Base-by-base conservation (phyloP, 2,329 filamentous ascomycete genomes). In the Penicillium sclerotiorum region DNA sequence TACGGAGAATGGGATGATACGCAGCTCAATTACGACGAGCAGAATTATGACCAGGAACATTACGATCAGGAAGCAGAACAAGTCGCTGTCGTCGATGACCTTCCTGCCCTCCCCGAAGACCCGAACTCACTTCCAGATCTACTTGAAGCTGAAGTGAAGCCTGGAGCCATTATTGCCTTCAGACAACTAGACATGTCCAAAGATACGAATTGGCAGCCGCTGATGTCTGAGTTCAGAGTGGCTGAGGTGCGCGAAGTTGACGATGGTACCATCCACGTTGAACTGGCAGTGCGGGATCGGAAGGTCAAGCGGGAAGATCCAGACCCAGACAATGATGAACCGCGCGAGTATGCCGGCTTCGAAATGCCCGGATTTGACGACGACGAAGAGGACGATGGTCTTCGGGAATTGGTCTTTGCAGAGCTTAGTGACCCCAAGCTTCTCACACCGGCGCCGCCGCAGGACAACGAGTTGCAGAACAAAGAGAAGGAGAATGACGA, bases 301-400 rank as follows among this genome's bases (percentile, higher is more conserved):
- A 70, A 78, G 5, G 78, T 81, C 66, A 84, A 55, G 86, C 81
- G 61, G 67, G 72, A 15, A 85, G 84, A 56, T 85, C 93, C 58
- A 3, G 55, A 61, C 6, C 28, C 47, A 8, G 78, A 84, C 9
- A 72, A 80, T 32, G 86, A 87, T 0, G 90, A 90, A 0, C 77
- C 87, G 53, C 80, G 90, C 8, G 71, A 90, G 8, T 95, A 93
- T 60, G 84, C 81, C 54, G 88, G 85, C 50, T 94, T 95, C 57
- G 90, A 95, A 61, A 84, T 85, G 59, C 86, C 87, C 0, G 80
- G 84, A 6, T 82, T 83, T 9, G 83, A 82, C 11, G 81, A 81
- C 1, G 77, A 79, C 12, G 75, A 75, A 8, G 71, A 76, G 43
- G 80, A 87, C 48, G 79, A 86, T 52, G 87, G 87, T 1, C 75